These are phyloP conservation scores for Diutina scorzettiae DNA, from an alignment of 1,139 yeast genomes.

Conservation along the genomic window DNA sequence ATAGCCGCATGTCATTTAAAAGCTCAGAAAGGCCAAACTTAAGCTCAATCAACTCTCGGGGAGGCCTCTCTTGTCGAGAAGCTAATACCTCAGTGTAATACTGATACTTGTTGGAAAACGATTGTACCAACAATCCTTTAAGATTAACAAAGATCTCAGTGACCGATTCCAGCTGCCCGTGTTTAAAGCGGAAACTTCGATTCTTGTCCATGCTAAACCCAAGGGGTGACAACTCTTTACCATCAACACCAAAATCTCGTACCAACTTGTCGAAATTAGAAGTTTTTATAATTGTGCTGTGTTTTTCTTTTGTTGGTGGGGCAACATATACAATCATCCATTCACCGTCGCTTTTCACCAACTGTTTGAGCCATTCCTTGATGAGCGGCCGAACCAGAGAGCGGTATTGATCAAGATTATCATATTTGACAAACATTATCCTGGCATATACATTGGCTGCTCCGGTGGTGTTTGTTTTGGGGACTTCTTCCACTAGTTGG, in stretches of 20 bases:
- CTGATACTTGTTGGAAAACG: slow-evolving; percentile 42
- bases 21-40: slow-evolving; percentile 18
- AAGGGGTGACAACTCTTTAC: slow-evolving; percentile 20
- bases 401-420: slow-evolving; percentile 62
- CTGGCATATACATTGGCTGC: slow-evolving; percentile 37
- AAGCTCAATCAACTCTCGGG: slow-evolving; percentile 9
- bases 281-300: slow-evolving; percentile 33
- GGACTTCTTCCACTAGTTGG: slow-evolving; percentile 49
- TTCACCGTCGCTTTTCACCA: slow-evolving; percentile 19
- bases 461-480: slow-evolving; percentile 15
- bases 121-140: slow-evolving; percentile 40
- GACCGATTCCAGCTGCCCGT: slow-evolving; percentile 35
- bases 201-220: neutral
- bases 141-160: slow-evolving; percentile 30
- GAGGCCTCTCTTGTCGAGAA: neutral
- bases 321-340: slow-evolving; percentile 54
- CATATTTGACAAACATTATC: slow-evolving; percentile 57
- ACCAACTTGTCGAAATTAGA: slow-evolving; percentile 55
- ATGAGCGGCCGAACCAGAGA: slow-evolving; percentile 71
- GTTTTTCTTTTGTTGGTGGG: slow-evolving; percentile 34
- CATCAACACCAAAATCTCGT: slow-evolving; percentile 46
- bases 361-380: slow-evolving; percentile 61
- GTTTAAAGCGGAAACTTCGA: neutral
- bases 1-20: slow-evolving; percentile 37
- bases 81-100: slow-evolving; percentile 22